Evolutionary conservation across 495 filamentous ascomycete genomes (phyloP), one percentile per base, ranked within the genome.

Genomic region (Ascodesmis nigricans): DNA sequence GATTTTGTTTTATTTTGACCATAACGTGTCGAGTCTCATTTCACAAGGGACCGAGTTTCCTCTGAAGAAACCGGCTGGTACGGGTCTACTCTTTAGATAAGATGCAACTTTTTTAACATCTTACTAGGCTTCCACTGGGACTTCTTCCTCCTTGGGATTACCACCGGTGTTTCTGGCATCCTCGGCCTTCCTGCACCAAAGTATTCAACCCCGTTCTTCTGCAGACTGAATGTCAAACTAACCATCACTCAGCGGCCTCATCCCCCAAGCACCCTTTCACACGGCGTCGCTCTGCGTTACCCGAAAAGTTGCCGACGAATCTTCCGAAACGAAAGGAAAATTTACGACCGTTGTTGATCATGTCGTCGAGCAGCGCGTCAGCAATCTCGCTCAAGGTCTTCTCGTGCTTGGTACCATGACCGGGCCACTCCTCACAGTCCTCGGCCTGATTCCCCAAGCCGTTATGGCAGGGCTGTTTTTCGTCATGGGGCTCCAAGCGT

Each of bases 61-160:
- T 1, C 66, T 93, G 14, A 65, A 65, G 8, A 95, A 95, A 45
- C 84, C 84, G 4, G 80, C 81, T 21, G 83, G n/a, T n/a, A n/a
- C n/a, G n/a, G n/a, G n/a, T n/a, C n/a, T n/a, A n/a, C n/a, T n/a
- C n/a, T n/a, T n/a, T n/a, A n/a, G n/a, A n/a, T n/a, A n/a, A n/a
- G n/a, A n/a, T n/a, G n/a, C n/a, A n/a, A n/a, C n/a, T n/a, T n/a
- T n/a, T n/a, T n/a, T n/a, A n/a, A n/a, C n/a, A n/a, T n/a, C n/a
- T n/a, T n/a, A n/a, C n/a, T n/a, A n/a, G n/a, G 83, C 6, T 93
- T 93, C 53, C 83, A 92, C 60, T 93, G 82, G 82, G 83, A 92
- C 45, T 51, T 93, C 31, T 92, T 87, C 63, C 69, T 93, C 18
- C 70, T 93, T 1, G 84, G 84, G 9, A 58, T 81, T 8, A 93